These are phyloP conservation scores for Colletotrichum eremochloae DNA, from an alignment of 2,329 filamentous ascomycete genomes.

Conservation along the genomic window DNA sequence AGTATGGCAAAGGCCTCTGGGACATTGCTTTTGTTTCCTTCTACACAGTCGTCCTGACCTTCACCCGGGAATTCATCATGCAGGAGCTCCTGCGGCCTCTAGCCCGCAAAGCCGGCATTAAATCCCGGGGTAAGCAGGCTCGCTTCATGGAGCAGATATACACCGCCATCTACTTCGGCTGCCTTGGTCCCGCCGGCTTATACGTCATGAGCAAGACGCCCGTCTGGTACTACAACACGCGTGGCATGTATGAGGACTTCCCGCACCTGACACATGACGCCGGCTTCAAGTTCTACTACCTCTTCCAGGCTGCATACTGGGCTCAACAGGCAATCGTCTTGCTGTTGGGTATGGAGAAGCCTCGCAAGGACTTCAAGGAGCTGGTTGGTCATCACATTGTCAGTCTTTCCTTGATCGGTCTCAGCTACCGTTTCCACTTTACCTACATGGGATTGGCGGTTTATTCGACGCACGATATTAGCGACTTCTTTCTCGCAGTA, in stretches of 20 bases:
- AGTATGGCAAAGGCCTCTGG: constrained; percentile 90
- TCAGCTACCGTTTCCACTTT: constrained; percentile 97
- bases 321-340: constrained; percentile 93
- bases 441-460: constrained; percentile 94
- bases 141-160: constrained; percentile 98
- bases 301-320: constrained; percentile 96
- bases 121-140: constrained; percentile 80
- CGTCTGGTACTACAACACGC: constrained; percentile 95
- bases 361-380: constrained; percentile 94
- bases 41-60: constrained; percentile 90
- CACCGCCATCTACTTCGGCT: constrained; percentile 88
- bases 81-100: constrained; percentile 86
- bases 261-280: constrained; percentile 86
- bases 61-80: constrained; percentile 97
- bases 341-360: constrained; percentile 89
- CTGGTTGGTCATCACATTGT: constrained; percentile 93
- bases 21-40: constrained; percentile 91
- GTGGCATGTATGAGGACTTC: constrained; percentile 89
- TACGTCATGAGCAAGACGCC: constrained; percentile 94
- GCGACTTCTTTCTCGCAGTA: constrained; percentile 95
- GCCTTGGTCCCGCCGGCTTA: constrained; percentile 86
- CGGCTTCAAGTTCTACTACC: constrained; percentile 93
- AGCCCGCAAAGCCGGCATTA: constrained; percentile 77
- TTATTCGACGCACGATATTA: constrained; percentile 94
- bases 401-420: constrained; percentile 83